Evolutionary conservation across 2,329 filamentous ascomycete species (phyloP).

Genomic region (Ceratocystis albifundus): DNA sequence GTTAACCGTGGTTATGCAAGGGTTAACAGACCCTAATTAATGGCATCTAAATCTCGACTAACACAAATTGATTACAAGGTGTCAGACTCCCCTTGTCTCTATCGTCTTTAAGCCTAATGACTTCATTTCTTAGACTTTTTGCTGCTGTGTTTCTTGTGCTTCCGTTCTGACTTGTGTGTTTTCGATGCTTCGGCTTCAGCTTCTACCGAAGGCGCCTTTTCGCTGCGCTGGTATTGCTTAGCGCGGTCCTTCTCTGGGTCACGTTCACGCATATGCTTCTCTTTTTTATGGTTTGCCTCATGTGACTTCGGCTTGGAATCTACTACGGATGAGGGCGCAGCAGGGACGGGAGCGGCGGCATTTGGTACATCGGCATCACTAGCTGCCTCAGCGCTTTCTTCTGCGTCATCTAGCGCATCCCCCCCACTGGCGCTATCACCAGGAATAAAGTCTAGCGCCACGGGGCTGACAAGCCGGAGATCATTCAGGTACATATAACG

Average conservation of each 20-base stretch:
- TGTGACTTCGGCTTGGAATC: conserved; percentile 6
- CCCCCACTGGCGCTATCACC: not conserved
- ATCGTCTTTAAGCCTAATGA: not conserved
- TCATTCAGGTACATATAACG: conserved; percentile 96
- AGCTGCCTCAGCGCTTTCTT: not conserved
- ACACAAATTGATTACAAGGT: not conserved
- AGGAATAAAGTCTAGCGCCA: conserved; percentile 23
- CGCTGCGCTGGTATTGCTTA: not conserved
- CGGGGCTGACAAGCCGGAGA: conserved; percentile 44
- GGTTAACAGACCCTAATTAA: not conserved
- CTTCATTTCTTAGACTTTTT: conserved; percentile 12
- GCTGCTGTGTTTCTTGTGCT: conserved; percentile 17
- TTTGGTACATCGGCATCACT: not conserved
- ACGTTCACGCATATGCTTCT: conserved; percentile 17
- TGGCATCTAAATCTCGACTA: not conserved
- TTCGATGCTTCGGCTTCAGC: not conserved
- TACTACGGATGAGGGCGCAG: not conserved
- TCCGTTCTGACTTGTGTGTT: conserved; percentile 6
- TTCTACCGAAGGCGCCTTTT: not conserved
- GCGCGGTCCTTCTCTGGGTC: conserved; percentile 15
- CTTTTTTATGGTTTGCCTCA: conserved; percentile 14
- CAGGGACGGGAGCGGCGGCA: not conserved
- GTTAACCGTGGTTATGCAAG: not conserved
- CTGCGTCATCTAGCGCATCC: not conserved
- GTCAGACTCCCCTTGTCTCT: not conserved